Percentiles rank a stretch among this genome's conserved stretches.
These are phyloP conservation scores for Backusella psychrophila DNA, from an alignment of 192 early-diverging fungal species.

Conservation along the genomic window DNA sequence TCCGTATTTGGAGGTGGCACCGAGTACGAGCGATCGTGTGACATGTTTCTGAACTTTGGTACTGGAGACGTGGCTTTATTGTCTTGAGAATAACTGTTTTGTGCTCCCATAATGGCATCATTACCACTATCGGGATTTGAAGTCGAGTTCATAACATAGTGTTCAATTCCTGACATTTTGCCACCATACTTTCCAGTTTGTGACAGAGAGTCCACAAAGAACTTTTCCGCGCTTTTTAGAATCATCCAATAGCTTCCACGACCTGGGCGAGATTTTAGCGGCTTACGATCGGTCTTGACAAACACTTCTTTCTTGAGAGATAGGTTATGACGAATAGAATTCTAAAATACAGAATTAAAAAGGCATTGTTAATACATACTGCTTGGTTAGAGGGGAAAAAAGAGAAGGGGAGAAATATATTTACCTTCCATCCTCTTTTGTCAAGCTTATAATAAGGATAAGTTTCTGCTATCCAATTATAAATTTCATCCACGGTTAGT, in stretches of 20 bases:
- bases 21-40: neutral
- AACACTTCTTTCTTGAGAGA: slow-evolving; percentile 78
- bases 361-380: neutral
- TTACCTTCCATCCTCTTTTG: slow-evolving; percentile 73
- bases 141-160: neutral
- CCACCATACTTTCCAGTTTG: neutral
- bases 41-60: neutral
- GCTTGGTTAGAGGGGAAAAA: neutral
- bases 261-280: slow-evolving; percentile 55
- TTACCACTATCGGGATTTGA: neutral
- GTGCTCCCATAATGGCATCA: neutral
- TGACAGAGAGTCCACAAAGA: slow-evolving; percentile 27
- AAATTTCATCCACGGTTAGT: slow-evolving; percentile 79
- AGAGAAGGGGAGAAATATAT: neutral
- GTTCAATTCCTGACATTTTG: neutral
- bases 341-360: slow-evolving; percentile 51
- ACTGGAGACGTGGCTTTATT: neutral
- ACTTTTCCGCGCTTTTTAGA: slow-evolving; percentile 13
- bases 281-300: slow-evolving; percentile 63
- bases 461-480: slow-evolving; percentile 67
- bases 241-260: slow-evolving; percentile 71
- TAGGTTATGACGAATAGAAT: slow-evolving; percentile 88
- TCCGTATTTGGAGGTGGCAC: neutral
- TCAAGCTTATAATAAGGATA: slow-evolving; percentile 70
- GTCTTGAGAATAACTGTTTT: neutral